Evolutionary conservation across 208 protist genomes (phyloP).

Genomic region (Trypanosoma scelopori): DNA sequence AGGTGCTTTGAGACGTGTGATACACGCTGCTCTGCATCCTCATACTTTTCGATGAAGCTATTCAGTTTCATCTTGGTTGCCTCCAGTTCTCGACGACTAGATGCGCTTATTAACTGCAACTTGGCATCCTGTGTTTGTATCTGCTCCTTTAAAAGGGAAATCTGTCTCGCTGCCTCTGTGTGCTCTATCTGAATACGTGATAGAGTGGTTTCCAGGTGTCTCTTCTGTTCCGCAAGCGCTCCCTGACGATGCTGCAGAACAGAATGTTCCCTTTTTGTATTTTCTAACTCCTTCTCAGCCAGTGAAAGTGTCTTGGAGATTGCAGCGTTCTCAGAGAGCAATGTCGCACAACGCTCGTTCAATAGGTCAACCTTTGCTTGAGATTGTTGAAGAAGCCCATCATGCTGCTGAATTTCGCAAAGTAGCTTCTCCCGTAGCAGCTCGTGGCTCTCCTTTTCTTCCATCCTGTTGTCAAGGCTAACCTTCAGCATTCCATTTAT

Average conservation of each 20-base stretch:
- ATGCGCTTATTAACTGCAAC: constrained; percentile 33
- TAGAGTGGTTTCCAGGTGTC: constrained; percentile 14
- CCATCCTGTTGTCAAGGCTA: constrained; percentile 75
- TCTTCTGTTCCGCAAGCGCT: constrained; percentile 18
- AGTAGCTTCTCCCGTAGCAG: constrained; percentile 41
- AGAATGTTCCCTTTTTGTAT: constrained; percentile 32
- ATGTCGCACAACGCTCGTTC: constrained; percentile 12
- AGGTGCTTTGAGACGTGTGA: constrained; percentile 28
- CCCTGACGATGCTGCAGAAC: constrained; percentile 8
- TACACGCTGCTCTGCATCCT: constrained; percentile 37
- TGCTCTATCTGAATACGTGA: constrained; percentile 20
- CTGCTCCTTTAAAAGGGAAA: constrained; percentile 22
- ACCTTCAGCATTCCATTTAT: constrained; percentile 69
- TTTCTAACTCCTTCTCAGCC: constrained; percentile 44
- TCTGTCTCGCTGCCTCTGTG: constrained; percentile 11
- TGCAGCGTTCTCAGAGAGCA: constrained; percentile 36
- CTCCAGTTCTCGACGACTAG: constrained; percentile 47
- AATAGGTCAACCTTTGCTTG: constrained; percentile 16
- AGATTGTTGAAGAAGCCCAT: constrained; percentile 25
- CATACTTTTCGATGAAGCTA: constrained; percentile 50
- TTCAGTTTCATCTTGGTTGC: constrained; percentile 49
- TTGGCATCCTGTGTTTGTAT: constrained; percentile 33
- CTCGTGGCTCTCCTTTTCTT: constrained; percentile 63
- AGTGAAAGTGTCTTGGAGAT: constrained; percentile 56
- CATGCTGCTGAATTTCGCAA: constrained; percentile 19